Evolutionary conservation across 306 rosid genomes (phyloP).

Genomic region (Alnus glutinosa): DNA sequence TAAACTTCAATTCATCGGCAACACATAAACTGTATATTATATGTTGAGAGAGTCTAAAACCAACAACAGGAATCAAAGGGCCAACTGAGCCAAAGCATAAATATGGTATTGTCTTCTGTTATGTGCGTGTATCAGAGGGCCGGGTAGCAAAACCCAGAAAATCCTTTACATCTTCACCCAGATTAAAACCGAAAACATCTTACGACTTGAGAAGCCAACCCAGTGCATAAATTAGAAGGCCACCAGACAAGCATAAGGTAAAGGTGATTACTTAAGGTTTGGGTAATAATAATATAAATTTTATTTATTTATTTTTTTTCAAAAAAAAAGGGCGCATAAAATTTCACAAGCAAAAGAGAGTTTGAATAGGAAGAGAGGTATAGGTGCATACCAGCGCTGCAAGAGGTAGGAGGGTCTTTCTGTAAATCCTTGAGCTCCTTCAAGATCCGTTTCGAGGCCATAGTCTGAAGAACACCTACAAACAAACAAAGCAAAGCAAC

Average conservation of each 20-base stretch:
- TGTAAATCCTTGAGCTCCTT: constrained; percentile 92
- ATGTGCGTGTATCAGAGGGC: too few species aligned
- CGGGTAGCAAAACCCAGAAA: too few species aligned
- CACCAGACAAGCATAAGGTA: not conserved
- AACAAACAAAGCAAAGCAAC: not conserved
- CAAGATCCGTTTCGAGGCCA: constrained; percentile 87
- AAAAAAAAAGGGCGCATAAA: not conserved
- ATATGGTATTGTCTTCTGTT: not conserved
- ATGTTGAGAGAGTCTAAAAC: not conserved
- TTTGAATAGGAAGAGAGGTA: not conserved
- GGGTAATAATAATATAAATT: too few species aligned
- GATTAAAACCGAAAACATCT: not conserved
- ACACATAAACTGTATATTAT: not conserved
- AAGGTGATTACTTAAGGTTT: not conserved
- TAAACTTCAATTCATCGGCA: not conserved
- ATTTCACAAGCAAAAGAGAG: not conserved
- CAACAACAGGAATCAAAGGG: not conserved
- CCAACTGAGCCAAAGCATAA: not conserved
- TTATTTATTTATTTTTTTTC: too few species aligned
- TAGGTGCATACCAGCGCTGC: constrained; percentile 74
- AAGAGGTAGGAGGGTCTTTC: constrained; percentile 88
- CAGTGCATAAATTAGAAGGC: not conserved
- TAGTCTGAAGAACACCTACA: constrained; percentile 8
- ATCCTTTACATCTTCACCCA: not conserved
- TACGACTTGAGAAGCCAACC: not conserved